Percentiles rank a stretch among this genome's conserved stretches.
These are phyloP conservation scores for Trichophyton rubrum DNA, from an alignment of 2,329 filamentous ascomycete genomes.

Conservation along the genomic window DNA sequence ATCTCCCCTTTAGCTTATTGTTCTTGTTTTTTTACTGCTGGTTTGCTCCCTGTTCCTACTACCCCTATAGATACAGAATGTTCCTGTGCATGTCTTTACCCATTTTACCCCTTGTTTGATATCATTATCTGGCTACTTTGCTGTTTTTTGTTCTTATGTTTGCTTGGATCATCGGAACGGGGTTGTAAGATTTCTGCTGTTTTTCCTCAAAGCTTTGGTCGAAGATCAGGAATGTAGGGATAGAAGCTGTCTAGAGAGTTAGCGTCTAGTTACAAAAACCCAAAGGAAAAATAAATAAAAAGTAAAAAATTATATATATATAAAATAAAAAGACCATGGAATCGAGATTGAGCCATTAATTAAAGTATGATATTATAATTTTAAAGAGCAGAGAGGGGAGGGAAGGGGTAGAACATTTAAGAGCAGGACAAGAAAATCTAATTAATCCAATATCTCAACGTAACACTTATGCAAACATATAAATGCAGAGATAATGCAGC, in stretches of 20 bases:
- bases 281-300: not conserved
- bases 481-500: too few species aligned
- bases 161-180: slow-evolving; percentile 1
- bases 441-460: too few species aligned
- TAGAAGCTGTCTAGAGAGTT: not conserved
- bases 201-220: not conserved
- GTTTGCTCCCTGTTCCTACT: not conserved
- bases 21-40: not conserved
- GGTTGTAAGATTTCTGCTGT: slow-evolving; percentile 1
- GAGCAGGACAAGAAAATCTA: too few species aligned
- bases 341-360: too few species aligned
- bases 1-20: not conserved
- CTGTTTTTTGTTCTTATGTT: not conserved
- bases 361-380: not conserved
- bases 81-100: not conserved
- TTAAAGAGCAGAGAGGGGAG: not conserved
- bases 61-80: not conserved
- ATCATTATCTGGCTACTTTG: not conserved
- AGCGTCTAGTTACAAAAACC: not conserved
- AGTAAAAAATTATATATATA: not conserved
- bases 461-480: too few species aligned
- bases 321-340: too few species aligned
- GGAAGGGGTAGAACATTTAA: not conserved
- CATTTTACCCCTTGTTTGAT: not conserved
- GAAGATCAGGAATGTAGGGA: not conserved